Evolutionary conservation across 2,329 filamentous ascomycete genomes (phyloP).

Genomic region (Penicillium corylophilum): DNA sequence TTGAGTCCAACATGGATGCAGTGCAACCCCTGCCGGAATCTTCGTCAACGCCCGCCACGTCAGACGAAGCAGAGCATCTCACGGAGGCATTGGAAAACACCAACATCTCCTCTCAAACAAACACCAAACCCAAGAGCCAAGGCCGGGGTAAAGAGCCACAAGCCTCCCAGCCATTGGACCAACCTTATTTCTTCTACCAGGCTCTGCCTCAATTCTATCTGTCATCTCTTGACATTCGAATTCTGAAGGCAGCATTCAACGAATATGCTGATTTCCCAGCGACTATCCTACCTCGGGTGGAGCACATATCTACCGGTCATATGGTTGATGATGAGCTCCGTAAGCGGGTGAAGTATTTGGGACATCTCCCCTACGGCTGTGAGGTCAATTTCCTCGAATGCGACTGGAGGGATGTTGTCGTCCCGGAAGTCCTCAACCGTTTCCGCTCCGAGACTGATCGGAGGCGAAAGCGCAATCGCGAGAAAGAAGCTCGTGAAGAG

Average conservation of each 20-base stretch:
- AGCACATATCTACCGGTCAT: constrained; percentile 85
- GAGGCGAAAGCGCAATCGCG: constrained; percentile 71
- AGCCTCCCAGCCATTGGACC: constrained; percentile 49
- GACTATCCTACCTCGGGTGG: constrained; percentile 80
- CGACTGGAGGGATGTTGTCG: constrained; percentile 89
- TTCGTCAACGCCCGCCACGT: constrained; percentile 10
- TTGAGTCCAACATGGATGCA: constrained; percentile 9
- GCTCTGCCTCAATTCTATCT: constrained; percentile 85
- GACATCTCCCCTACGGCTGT: constrained; percentile 84
- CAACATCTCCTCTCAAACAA: constrained; percentile 16
- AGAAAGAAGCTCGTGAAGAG: constrained; percentile 84
- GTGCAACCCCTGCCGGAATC: neutral
- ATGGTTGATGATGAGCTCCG: constrained; percentile 82
- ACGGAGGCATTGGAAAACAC: constrained; percentile 26
- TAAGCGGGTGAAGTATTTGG: constrained; percentile 81
- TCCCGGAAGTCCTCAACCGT: constrained; percentile 68
- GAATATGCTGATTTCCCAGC: constrained; percentile 79
- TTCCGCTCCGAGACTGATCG: constrained; percentile 77
- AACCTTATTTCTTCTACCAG: constrained; percentile 81
- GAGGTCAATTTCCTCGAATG: constrained; percentile 89
- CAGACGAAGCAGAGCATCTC: constrained; percentile 23
- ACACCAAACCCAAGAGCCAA: constrained; percentile 27
- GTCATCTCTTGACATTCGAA: constrained; percentile 86
- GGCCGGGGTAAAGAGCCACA: constrained; percentile 33
- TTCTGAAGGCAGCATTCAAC: constrained; percentile 84